Percentiles rank a stretch among this genome's conserved stretches.
Evolutionary conservation across 1,139 yeast genomes (phyloP).

Genomic region (Zygoascus sp.): DNA sequence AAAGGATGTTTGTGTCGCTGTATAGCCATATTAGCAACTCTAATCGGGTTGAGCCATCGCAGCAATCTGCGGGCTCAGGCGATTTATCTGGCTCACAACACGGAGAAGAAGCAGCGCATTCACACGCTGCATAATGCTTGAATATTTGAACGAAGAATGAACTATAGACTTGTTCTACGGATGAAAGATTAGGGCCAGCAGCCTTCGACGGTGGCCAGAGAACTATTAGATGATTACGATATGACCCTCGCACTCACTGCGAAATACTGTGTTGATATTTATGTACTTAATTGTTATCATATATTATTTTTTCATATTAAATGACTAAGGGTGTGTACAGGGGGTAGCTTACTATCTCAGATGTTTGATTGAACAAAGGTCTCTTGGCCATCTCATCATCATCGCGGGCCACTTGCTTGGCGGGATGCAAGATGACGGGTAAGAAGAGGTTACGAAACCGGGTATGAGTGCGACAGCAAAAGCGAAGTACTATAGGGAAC

Average conservation of each 20-base stretch:
- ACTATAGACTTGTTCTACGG: not conserved
- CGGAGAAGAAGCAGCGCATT: not conserved
- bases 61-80: not conserved
- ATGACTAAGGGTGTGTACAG: too few species aligned
- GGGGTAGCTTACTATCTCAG: too few species aligned
- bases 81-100: not conserved
- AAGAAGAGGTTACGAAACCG: too few species aligned
- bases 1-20: slow-evolving; percentile 38
- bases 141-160: not conserved
- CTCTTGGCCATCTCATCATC: too few species aligned
- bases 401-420: too few species aligned
- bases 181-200: not conserved
- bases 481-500: too few species aligned
- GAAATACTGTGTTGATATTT: slow-evolving; percentile 1
- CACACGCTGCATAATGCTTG: slow-evolving; percentile 1
- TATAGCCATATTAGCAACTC: slow-evolving; percentile 35
- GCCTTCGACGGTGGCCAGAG: not conserved
- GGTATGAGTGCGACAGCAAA: too few species aligned
- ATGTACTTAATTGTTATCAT: not conserved
- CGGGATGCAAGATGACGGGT: too few species aligned
- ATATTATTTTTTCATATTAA: not conserved
- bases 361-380: too few species aligned
- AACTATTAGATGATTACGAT: not conserved
- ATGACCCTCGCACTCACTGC: slow-evolving; percentile 1
- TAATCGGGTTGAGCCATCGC: slow-evolving; percentile 2